Evolutionary conservation across 352 stramenopile genomes (phyloP).

Genomic region (Phytophthora chlamydospora): DNA sequence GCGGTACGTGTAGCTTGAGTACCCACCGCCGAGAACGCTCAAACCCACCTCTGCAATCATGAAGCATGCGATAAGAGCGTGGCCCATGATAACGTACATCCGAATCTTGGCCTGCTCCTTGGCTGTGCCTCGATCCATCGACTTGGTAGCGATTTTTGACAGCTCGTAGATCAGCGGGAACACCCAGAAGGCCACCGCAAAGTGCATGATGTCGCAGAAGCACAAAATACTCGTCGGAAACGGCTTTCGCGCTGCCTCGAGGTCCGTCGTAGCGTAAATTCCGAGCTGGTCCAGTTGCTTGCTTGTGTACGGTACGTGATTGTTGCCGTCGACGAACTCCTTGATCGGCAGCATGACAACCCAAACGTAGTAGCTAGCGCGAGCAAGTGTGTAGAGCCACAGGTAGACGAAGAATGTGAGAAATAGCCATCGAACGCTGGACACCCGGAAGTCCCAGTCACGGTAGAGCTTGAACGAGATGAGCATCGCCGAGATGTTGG

Average conservation of each 20-base stretch:
- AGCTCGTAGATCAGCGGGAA: constrained; percentile 66
- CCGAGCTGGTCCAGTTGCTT: constrained; percentile 57
- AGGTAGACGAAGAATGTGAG: constrained; percentile 60
- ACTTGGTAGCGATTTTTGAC: constrained; percentile 55
- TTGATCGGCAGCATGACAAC: constrained; percentile 39
- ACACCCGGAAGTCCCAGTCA: constrained; percentile 56
- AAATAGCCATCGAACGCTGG: constrained; percentile 66
- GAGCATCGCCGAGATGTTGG: constrained; percentile 39
- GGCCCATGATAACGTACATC: constrained; percentile 40
- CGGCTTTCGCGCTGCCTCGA: constrained; percentile 30
- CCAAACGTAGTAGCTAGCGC: constrained; percentile 51
- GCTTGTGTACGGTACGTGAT: constrained; percentile 33
- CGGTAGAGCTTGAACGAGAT: constrained; percentile 53
- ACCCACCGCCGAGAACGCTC: constrained; percentile 34
- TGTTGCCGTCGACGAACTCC: constrained; percentile 45
- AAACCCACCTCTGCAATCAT: constrained; percentile 32
- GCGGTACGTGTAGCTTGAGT: constrained; percentile 46
- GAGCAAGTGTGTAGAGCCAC: constrained; percentile 42
- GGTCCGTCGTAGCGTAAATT: constrained; percentile 47
- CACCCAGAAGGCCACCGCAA: constrained; percentile 54
- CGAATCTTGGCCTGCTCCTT: constrained; percentile 53
- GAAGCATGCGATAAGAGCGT: constrained; percentile 40
- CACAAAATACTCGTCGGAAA: constrained; percentile 45
- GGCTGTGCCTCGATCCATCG: constrained; percentile 61
- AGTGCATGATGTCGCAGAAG: constrained; percentile 57